These are phyloP conservation scores for Cajanus cajan DNA, from an alignment of 306 rosid species.

Conservation along the genomic window DNA sequence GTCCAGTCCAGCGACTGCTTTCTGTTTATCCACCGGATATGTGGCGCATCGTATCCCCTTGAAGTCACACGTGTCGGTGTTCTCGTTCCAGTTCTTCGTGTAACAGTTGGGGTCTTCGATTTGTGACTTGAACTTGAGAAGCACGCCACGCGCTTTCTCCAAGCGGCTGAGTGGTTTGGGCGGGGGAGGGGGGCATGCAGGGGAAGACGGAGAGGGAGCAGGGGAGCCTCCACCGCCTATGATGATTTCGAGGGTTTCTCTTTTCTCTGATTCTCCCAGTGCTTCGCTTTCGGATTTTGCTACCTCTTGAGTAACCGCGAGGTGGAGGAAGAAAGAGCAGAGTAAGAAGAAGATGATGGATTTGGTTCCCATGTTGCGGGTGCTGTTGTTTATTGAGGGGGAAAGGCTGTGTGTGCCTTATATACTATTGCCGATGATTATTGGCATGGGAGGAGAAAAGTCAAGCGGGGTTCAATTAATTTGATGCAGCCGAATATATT, in stretches of 20 bases:
- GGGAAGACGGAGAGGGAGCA: conserved; percentile 32
- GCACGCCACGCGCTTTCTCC: not conserved
- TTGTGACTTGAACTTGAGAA: conserved; percentile 6
- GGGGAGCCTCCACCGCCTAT: conserved; percentile 42
- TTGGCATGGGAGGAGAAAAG: conserved; percentile 4
- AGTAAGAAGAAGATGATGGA: conserved; percentile 27
- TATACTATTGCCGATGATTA: not conserved
- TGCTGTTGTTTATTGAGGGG: not conserved
- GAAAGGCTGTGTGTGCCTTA: not conserved
- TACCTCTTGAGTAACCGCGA: not conserved
- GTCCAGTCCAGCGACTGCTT: conserved; percentile 47
- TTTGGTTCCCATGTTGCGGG: conserved; percentile 24
- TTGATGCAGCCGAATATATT: not conserved
- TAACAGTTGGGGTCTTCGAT: not conserved
- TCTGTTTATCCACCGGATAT: not conserved
- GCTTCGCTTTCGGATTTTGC: conserved; percentile 36
- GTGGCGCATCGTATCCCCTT: conserved; percentile 30
- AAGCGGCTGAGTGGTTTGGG: conserved; percentile 12
- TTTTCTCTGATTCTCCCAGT: not conserved
- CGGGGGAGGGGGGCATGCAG: not conserved
- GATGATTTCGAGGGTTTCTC: conserved; percentile 45
- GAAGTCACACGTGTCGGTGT: conserved; percentile 18
- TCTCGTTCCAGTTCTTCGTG: conserved; percentile 10
- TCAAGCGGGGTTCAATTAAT: conserved; percentile 8
- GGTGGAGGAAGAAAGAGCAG: conserved; percentile 10